Evolutionary conservation across 2,329 filamentous ascomycete genomes (phyloP).

Genomic region (Colletotrichum lindemuthianum): DNA sequence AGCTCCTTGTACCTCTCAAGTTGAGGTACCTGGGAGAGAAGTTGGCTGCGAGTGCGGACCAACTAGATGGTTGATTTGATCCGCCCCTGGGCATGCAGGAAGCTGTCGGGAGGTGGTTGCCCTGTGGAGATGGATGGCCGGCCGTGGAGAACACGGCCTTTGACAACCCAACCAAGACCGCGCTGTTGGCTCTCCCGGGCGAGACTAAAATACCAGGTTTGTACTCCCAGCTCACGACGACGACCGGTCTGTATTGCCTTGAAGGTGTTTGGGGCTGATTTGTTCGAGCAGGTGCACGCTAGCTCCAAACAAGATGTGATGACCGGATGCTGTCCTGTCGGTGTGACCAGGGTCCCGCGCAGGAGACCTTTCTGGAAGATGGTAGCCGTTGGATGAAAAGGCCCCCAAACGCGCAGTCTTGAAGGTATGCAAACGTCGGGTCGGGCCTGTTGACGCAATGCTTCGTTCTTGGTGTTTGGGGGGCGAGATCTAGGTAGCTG

Average conservation of each 20-base stretch:
- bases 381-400: constrained; percentile 20
- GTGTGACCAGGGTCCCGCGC: constrained; percentile 22
- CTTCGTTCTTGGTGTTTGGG: constrained; percentile 18
- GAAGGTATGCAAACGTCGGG: constrained; percentile 1
- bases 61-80: constrained; percentile 36
- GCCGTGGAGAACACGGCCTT: constrained; percentile 34
- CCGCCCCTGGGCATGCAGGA: constrained; percentile 35
- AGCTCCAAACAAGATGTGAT: constrained; percentile 26
- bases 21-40: constrained; percentile 37
- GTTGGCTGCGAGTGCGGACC: constrained; percentile 33
- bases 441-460: constrained; percentile 27
- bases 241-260: constrained; percentile 4
- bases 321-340: constrained; percentile 11
- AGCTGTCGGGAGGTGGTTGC: constrained; percentile 30
- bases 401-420: constrained; percentile 14
- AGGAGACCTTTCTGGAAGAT: constrained; percentile 33
- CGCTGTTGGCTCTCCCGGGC: constrained; percentile 20
- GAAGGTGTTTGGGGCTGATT: constrained; percentile 1
- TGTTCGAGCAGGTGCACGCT: constrained; percentile 19
- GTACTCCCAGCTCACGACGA: constrained; percentile 16
- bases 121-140: constrained; percentile 32
- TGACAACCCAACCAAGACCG: constrained; percentile 23
- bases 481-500: constrained; percentile 22
- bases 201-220: constrained; percentile 11
- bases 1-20: constrained; percentile 35